These are phyloP conservation scores for Tanacetum coccineum DNA, from an alignment of 129 eudicot genomes.

Conservation along the genomic window DNA sequence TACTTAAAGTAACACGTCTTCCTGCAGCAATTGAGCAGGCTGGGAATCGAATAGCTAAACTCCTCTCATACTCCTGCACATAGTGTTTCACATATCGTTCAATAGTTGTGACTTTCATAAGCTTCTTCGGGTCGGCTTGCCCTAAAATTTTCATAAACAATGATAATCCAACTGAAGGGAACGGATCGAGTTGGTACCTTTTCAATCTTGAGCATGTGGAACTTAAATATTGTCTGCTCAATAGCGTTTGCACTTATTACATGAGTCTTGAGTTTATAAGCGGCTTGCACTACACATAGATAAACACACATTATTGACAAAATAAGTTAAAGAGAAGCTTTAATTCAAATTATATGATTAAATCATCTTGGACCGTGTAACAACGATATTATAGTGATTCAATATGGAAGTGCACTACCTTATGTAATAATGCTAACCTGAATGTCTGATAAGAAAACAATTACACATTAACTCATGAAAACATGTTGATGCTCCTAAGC, in stretches of 20 bases:
- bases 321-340: slow-evolving; percentile 8
- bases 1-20: too few species aligned
- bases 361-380: background rate
- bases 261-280: slow-evolving; percentile 71
- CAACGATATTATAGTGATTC: background rate
- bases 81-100: too few species aligned
- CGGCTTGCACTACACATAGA: slow-evolving; percentile 79
- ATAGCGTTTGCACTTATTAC: slow-evolving; percentile 64
- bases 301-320: slow-evolving; percentile 29
- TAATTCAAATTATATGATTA: background rate
- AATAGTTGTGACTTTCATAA: too few species aligned
- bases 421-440: slow-evolving; percentile 84
- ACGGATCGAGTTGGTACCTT: slow-evolving; percentile 36
- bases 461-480: too few species aligned
- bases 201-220: slow-evolving; percentile 59
- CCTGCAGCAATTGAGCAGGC: too few species aligned
- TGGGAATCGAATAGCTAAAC: too few species aligned
- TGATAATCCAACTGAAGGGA: background rate
- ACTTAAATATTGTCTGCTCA: slow-evolving; percentile 68
- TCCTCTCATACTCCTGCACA: too few species aligned
- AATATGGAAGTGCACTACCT: slow-evolving; percentile 50
- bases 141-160: too few species aligned
- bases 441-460: too few species aligned
- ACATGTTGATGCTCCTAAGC: too few species aligned
- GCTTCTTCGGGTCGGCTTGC: too few species aligned